Base-by-base conservation (phyloP, 1,284 basidiomycete species). In the Xerocomus amazonicus region DNA sequence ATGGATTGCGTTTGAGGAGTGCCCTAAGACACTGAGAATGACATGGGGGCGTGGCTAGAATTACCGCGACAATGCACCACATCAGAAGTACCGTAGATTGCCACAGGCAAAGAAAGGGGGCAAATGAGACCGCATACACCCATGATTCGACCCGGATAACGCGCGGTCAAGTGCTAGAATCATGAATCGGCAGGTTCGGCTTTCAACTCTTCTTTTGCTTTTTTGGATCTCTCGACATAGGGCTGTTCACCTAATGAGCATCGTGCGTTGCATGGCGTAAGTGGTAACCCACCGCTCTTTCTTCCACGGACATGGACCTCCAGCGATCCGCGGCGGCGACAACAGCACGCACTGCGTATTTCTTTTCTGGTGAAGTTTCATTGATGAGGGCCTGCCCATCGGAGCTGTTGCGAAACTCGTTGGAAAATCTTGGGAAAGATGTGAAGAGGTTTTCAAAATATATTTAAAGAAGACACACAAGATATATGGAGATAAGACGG, bases 101-200 rank as follows among this genome's bases (percentile, higher is more conserved):
- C 40, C 28, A 40, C 33, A 35, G 6, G 16, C 1, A 27, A 16
- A 19, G 33, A 16, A 43, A 45, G 13, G 10, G 48, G 35, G 43
- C 31, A 38, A 50, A 51, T n/a, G 28, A 45, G 28, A 45, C 37
- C 34, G 43, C 41, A 47, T 38, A 51, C 35, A 50, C 35, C 17
- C 41, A 28, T n/a, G 16, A 40, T 38, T 41, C 39, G 6, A 33
- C 29, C 26, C 23, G 33, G 37, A 16, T 75, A 57, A 53, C 75
- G 73, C 23, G 65, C 56, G 16, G 78, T 69, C 47, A 70, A 12
- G 77, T 56, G 10, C 59, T 60, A 37, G 78, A 66, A 43, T 59
- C 28, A 61, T n/a, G 54, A 34, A 19, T 47, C 17, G 16, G 13
- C 5, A 0, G 37, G 29, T 43, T 53, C 34, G 6, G 44, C 51